Evolutionary conservation across 2,329 filamentous ascomycete species (phyloP).

Genomic region (Pseudocercospora pini-densiflorae): DNA sequence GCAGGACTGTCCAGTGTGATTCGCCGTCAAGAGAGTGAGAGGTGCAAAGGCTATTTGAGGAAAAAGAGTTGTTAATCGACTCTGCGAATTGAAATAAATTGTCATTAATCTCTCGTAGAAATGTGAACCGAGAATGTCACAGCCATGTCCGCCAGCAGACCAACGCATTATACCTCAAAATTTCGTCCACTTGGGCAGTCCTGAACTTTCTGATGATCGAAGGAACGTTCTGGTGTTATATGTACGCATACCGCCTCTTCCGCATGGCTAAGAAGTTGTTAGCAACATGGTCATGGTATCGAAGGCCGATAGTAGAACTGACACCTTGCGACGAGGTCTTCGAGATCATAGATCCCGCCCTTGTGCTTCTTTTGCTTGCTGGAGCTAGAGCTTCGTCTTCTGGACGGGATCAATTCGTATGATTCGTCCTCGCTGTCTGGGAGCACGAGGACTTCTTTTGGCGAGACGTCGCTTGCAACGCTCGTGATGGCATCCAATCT

Average conservation of each 20-base stretch:
- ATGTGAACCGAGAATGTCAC: not conserved
- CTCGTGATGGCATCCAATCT: not conserved
- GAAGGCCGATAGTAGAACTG: not conserved
- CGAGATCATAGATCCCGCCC: constrained; percentile 17
- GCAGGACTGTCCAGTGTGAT: not conserved
- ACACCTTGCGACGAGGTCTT: constrained; percentile 23
- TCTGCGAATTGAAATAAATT: not conserved
- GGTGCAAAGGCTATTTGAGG: not conserved
- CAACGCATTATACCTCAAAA: not conserved
- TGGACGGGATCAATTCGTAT: constrained; percentile 13
- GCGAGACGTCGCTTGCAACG: not conserved
- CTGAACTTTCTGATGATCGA: not conserved
- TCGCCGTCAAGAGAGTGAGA: not conserved
- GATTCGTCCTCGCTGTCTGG: constrained; percentile 12
- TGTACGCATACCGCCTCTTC: constrained; percentile 14
- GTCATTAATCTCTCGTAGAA: not conserved
- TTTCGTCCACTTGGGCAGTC: not conserved
- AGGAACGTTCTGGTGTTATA: not conserved
- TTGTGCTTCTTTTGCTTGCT: constrained; percentile 5
- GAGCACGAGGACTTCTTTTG: constrained; percentile 3
- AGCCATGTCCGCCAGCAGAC: not conserved
- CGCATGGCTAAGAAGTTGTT: not conserved
- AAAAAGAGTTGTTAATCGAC: not conserved
- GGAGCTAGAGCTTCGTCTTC: not conserved
- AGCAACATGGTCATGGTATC: not conserved